Conservation (phyloP, 306 rosid species). For the Citrullus mucosospermus region DNA sequence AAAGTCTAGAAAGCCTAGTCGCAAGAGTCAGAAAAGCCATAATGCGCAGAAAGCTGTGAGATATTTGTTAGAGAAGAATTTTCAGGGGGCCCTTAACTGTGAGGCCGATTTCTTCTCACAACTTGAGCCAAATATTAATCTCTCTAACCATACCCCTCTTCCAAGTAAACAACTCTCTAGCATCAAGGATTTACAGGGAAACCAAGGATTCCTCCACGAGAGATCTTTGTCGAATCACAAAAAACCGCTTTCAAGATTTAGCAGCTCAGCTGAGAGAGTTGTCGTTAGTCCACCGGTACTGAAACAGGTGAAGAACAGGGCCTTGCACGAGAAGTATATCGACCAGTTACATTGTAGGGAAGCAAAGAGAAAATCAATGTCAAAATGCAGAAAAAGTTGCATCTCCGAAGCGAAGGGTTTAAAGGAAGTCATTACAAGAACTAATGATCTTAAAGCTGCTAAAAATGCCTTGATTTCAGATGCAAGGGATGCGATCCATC, state of each 20-base stretch:
- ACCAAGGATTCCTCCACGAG: constrained; percentile 24
- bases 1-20: constrained; percentile 19
- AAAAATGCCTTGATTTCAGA: constrained; percentile 53
- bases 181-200: constrained; percentile 32
- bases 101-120: constrained; percentile 66
- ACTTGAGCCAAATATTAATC: constrained; percentile 44
- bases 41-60: constrained; percentile 38
- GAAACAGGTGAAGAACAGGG: constrained; percentile 59
- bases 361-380: constrained; percentile 41
- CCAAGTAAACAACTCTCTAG: constrained; percentile 24
- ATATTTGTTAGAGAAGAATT: constrained; percentile 26
- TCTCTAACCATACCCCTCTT: neutral
- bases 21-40: constrained; percentile 30
- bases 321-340: constrained; percentile 63
- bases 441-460: constrained; percentile 43
- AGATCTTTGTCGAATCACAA: constrained; percentile 36
- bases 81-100: constrained; percentile 21
- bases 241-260: constrained; percentile 45
- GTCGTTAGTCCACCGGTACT: constrained; percentile 68
- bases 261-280: constrained; percentile 18
- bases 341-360: constrained; percentile 61
- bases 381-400: constrained; percentile 10
- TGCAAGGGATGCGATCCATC: constrained; percentile 61
- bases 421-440: constrained; percentile 21
- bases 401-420: constrained; percentile 1